Conservation (phyloP, 2,329 filamentous ascomycete species). For the Coniochaeta ligniaria region DNA sequence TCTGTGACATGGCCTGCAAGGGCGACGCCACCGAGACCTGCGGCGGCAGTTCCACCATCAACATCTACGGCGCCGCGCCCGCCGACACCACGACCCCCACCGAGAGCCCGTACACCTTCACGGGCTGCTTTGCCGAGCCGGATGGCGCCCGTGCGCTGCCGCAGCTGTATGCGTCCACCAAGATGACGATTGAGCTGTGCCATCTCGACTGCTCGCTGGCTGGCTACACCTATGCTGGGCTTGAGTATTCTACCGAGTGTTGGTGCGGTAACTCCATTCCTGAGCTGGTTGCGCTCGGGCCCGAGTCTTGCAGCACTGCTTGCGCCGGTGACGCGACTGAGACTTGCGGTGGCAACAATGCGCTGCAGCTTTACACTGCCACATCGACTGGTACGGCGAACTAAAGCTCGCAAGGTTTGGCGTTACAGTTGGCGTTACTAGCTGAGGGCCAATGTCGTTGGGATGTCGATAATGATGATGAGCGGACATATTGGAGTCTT, state of each 20-base stretch:
- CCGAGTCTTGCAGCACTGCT: background rate
- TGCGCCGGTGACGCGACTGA: background rate
- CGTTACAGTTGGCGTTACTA: background rate
- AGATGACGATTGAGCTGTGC: constrained; percentile 15
- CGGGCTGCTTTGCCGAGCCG: background rate
- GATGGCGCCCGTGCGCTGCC: background rate
- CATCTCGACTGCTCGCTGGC: constrained; percentile 8
- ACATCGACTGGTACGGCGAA: background rate
- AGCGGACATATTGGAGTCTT: background rate
- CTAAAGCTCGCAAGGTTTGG: background rate
- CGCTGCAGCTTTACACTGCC: background rate
- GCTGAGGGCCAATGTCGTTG: background rate
- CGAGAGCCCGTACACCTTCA: background rate
- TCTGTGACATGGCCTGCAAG: background rate
- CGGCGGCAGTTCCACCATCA: background rate
- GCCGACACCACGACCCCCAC: background rate
- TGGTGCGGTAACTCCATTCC: constrained; percentile 13
- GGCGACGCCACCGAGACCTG: background rate
- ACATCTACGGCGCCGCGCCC: background rate
- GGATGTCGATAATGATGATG: background rate
- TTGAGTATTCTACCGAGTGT: constrained; percentile 17
- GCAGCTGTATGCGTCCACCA: constrained; percentile 3
- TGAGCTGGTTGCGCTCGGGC: background rate
- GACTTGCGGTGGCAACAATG: background rate
- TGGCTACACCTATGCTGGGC: constrained; percentile 12